These are phyloP conservation scores for Torulaspora gathmanii DNA, from an alignment of 805 yeast genomes.

Conservation along the genomic window DNA sequence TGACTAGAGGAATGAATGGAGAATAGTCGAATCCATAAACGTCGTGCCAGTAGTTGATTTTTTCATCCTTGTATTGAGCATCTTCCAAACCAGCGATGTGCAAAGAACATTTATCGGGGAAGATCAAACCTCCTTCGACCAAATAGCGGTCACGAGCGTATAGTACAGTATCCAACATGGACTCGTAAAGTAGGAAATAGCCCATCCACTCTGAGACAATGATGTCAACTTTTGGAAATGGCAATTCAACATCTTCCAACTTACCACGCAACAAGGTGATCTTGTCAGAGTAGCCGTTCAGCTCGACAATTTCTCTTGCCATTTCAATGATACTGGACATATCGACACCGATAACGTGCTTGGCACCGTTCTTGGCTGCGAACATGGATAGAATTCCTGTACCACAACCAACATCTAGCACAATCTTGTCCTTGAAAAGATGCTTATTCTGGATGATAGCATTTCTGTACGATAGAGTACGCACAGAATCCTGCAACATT, in stretches of 20 bases:
- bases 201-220: constrained; percentile 99
- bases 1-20: constrained; percentile 80
- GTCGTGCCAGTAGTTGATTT: constrained; percentile 90
- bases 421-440: constrained; percentile 87
- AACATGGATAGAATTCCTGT: constrained; percentile 97
- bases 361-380: constrained; percentile 98
- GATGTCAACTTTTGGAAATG: constrained; percentile 85
- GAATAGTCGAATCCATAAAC: constrained; percentile 96
- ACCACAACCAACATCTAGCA: constrained; percentile 97
- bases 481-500: constrained; percentile 92
- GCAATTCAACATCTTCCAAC: constrained; percentile 85
- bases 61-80: constrained; percentile 84
- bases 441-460: constrained; percentile 89
- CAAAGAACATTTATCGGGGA: constrained; percentile 91
- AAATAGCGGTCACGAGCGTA: constrained; percentile 89
- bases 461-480: constrained; percentile 86
- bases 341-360: constrained; percentile 95
- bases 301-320: constrained; percentile 83
- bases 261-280: constrained; percentile 89
- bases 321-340: constrained; percentile 93
- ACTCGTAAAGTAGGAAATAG: constrained; percentile 88
- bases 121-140: constrained; percentile 73
- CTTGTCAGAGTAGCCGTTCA: constrained; percentile 80
- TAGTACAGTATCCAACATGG: constrained; percentile 95
- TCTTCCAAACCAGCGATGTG: constrained; percentile 91